phyloP scores from a whole-genome alignment of 2,329 filamentous ascomycete genomes.

The Fusarium robinianum region DNA sequence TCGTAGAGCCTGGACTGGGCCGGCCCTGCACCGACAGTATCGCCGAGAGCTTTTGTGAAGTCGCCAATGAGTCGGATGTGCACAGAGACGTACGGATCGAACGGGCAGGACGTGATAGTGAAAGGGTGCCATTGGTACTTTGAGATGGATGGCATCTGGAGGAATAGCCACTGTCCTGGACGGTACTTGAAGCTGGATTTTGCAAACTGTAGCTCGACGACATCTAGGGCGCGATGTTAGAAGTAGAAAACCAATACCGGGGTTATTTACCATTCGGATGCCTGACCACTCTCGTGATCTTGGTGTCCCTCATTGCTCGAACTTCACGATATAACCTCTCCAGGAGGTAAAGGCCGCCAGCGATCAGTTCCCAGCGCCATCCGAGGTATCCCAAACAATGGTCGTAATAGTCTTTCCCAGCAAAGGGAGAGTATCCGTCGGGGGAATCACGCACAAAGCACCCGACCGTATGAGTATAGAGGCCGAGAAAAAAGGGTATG shows the following conservation, averaged over 20 bases:
- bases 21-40: constrained; percentile 87
- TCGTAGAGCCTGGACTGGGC: constrained; percentile 91
- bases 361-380: constrained; percentile 95
- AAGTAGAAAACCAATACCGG: too few species aligned
- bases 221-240: too few species aligned
- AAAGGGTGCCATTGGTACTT: constrained; percentile 97
- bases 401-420: constrained; percentile 78
- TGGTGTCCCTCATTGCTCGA: constrained; percentile 78
- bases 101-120: constrained; percentile 97
- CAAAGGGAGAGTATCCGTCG: constrained; percentile 79
- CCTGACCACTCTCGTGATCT: constrained; percentile 90
- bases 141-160: constrained; percentile 89
- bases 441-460: constrained; percentile 91
- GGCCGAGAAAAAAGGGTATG: constrained; percentile 87
- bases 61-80: constrained; percentile 97
- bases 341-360: constrained; percentile 80
- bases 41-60: constrained; percentile 91
- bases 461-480: constrained; percentile 94
- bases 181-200: constrained; percentile 99
- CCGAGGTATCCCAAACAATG: constrained; percentile 96
- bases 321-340: constrained; percentile 93
- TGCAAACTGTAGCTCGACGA: constrained; percentile 94
- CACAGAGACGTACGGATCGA: constrained; percentile 91
- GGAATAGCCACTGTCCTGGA: constrained; percentile 96
- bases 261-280: constrained; percentile 98